Percentiles rank a stretch among this genome's conserved stretches.
Evolutionary conservation across 768 basidiomycete species (phyloP).

Genomic region (Tricholoma flavovirens): DNA sequence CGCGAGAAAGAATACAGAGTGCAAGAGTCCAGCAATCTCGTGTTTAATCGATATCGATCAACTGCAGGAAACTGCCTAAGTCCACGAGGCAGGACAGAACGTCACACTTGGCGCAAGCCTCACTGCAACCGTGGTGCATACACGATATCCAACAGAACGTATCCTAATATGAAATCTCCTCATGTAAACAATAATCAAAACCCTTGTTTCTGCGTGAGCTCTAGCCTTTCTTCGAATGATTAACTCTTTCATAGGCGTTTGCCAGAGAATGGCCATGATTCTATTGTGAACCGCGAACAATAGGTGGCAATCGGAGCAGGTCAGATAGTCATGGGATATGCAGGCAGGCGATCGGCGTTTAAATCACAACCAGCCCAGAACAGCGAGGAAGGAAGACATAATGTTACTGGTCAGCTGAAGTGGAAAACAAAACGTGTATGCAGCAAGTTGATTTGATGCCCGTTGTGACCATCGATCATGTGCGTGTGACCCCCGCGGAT

Average conservation of each 20-base stretch:
- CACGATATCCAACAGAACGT: not conserved
- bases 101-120: not conserved
- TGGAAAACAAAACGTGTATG: not conserved
- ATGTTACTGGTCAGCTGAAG: not conserved
- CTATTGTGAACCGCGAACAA: not conserved
- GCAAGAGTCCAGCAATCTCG: not conserved
- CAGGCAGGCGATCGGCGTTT: not conserved
- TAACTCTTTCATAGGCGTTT: not conserved
- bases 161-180: not conserved
- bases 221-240: not conserved
- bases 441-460: not conserved
- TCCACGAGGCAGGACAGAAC: not conserved
- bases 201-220: not conserved
- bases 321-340: not conserved
- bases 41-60: constrained; percentile 4
- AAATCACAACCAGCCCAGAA: no score
- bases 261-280: not conserved
- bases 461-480: not conserved
- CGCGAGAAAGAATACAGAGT: not conserved
- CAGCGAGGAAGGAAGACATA: not conserved
- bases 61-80: not conserved
- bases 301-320: not conserved
- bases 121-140: not conserved
- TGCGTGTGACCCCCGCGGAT: not conserved
- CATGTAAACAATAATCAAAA: not conserved